Evolutionary conservation across 805 yeast genomes (phyloP).

Genomic region (Nakazawaea peltata): DNA sequence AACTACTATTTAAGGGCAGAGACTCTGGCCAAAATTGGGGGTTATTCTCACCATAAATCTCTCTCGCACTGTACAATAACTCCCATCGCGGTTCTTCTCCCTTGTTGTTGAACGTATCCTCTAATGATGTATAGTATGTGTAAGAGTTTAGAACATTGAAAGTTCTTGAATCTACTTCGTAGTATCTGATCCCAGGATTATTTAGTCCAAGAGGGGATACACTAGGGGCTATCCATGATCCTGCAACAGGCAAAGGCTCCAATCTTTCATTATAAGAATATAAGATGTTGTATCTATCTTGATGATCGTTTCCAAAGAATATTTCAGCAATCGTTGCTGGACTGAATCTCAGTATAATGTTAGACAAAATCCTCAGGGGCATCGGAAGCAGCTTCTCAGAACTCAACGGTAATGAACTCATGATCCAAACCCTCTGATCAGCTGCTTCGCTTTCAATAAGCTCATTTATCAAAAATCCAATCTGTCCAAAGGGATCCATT

Average conservation of each 20-base stretch:
- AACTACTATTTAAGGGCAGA: slow-evolving; percentile 32
- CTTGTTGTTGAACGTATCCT: slow-evolving; percentile 28
- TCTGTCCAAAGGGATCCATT: slow-evolving; percentile 42
- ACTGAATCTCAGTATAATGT: slow-evolving; percentile 33
- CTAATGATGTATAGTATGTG: slow-evolving; percentile 31
- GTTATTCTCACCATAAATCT: slow-evolving; percentile 20
- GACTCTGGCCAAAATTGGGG: slow-evolving; percentile 25
- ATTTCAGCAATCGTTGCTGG: slow-evolving; percentile 37
- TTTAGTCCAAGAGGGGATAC: slow-evolving; percentile 29
- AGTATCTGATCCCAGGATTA: slow-evolving; percentile 37
- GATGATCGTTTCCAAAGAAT: slow-evolving; percentile 34
- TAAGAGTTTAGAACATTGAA: slow-evolving; percentile 31
- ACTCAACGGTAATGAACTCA: slow-evolving; percentile 3
- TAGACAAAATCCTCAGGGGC: slow-evolving; percentile 22
- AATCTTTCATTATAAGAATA: slow-evolving; percentile 14
- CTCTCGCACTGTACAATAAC: slow-evolving; percentile 32
- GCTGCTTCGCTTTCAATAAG: slow-evolving; percentile 48
- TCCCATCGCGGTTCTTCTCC: slow-evolving; percentile 33
- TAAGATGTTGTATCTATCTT: slow-evolving; percentile 30
- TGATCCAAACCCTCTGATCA: slow-evolving; percentile 57
- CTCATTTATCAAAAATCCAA: slow-evolving; percentile 55
- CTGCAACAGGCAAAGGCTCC: slow-evolving; percentile 21
- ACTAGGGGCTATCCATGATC: slow-evolving; percentile 36
- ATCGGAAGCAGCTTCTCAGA: slow-evolving; percentile 23
- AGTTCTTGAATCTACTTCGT: slow-evolving; percentile 32